Conservation (phyloP, 805 yeast species). For the Yarrowia sp. region DNA sequence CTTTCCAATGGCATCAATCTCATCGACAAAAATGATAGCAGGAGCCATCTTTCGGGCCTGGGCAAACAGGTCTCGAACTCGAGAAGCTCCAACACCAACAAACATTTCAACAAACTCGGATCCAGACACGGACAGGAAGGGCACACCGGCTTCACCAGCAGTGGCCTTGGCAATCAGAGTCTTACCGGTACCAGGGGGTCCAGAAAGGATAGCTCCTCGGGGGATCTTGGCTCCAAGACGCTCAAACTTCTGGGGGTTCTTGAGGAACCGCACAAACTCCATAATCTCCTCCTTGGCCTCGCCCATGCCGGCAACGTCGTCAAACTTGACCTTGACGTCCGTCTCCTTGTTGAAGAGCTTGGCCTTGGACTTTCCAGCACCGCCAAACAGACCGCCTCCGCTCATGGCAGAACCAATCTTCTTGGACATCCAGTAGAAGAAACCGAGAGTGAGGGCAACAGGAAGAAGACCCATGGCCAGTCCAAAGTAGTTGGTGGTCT, state of each 20-base stretch:
- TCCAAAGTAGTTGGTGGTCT: conserved; percentile 62
- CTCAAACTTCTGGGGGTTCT: conserved; percentile 81
- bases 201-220: conserved; percentile 89
- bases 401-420: conserved; percentile 47
- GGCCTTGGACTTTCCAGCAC: conserved; percentile 75
- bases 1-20: conserved; percentile 94
- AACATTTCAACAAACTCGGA: conserved; percentile 97
- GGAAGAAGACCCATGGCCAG: conserved; percentile 73
- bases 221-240: conserved; percentile 91
- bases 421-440: conserved; percentile 61
- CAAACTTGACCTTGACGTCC: conserved; percentile 75
- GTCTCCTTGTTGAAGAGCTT: conserved; percentile 79
- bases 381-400: conserved; percentile 54
- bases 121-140: conserved; percentile 86
- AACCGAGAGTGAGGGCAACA: conserved; percentile 76
- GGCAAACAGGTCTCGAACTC: conserved; percentile 89
- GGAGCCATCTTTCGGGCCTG: conserved; percentile 91
- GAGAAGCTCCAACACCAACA: conserved; percentile 93
- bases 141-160: conserved; percentile 96
- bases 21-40: conserved; percentile 86
- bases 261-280: conserved; percentile 90
- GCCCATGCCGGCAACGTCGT: conserved; percentile 92
- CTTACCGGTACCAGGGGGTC: conserved; percentile 98
- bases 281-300: conserved; percentile 93
- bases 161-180: conserved; percentile 90